Conservation (phyloP, 73 alveolate species). For the Tetrahymena thermophila region DNA sequence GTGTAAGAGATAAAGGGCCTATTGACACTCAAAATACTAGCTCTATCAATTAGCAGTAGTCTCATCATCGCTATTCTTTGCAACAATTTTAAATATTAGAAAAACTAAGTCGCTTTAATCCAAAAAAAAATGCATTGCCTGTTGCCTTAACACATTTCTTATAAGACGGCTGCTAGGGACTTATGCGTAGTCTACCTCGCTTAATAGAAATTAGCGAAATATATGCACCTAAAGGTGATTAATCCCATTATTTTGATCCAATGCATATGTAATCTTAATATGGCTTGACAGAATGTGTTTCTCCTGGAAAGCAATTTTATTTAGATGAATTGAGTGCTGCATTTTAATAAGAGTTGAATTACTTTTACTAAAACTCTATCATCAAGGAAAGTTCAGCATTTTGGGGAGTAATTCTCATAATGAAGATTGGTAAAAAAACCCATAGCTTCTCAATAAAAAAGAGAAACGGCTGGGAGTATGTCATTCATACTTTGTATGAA, state of each 20-base stretch:
- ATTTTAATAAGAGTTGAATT: neutral
- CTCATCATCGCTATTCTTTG: neutral
- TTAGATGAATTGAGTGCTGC: neutral
- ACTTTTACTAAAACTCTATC: neutral
- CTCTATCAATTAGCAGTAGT: neutral
- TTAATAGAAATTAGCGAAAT: neutral
- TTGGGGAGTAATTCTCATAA: neutral
- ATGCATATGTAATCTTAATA: neutral
- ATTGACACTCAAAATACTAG: neutral
- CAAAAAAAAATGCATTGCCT: neutral
- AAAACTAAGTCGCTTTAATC: neutral
- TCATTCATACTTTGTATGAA: neutral
- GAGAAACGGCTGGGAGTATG: neutral
- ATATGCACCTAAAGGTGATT: neutral
- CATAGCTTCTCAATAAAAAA: neutral
- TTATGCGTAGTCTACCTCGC: neutral
- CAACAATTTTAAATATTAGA: neutral
- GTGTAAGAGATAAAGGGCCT: neutral
- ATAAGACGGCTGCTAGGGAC: neutral
- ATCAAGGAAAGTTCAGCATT: neutral
- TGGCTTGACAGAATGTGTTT: neutral
- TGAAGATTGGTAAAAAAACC: neutral
- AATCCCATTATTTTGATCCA: neutral
- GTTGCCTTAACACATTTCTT: neutral
- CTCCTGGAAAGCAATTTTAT: neutral